Evolutionary conservation across 2,329 filamentous ascomycete species (phyloP).

Genomic region (Hirsutella rhossiliensis): DNA sequence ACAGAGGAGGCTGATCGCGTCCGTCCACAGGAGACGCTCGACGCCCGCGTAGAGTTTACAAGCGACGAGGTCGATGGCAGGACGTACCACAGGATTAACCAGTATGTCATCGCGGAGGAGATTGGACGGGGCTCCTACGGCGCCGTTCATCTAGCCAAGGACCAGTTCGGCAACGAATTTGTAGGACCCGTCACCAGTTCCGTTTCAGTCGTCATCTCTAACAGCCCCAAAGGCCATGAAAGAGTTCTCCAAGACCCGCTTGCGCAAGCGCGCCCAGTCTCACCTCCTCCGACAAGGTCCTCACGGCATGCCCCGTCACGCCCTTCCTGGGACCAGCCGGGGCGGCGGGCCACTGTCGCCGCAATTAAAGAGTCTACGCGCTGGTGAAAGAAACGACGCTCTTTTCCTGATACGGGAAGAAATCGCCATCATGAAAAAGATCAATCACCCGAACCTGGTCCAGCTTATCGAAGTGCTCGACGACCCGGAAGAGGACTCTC

Average conservation of each 20-base stretch:
- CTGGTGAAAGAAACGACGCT: constrained; percentile 54
- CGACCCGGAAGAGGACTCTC: constrained; percentile 85
- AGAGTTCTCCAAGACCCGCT: constrained; percentile 87
- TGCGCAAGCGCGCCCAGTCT: constrained; percentile 83
- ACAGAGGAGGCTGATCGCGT: not conserved
- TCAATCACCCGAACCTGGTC: constrained; percentile 90
- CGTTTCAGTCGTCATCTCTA: constrained; percentile 1
- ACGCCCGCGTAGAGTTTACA: constrained; percentile 77
- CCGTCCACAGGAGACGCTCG: constrained; percentile 63
- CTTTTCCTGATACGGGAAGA: constrained; percentile 87
- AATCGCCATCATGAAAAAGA: constrained; percentile 98
- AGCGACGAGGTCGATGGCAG: constrained; percentile 74
- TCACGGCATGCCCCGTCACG: constrained; percentile 17
- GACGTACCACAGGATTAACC: constrained; percentile 80
- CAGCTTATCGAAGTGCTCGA: constrained; percentile 88
- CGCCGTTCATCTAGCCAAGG: constrained; percentile 77
- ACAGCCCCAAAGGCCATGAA: constrained; percentile 64
- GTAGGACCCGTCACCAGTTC: constrained; percentile 36
- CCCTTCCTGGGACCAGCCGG: constrained; percentile 8
- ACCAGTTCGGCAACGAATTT: constrained; percentile 89
- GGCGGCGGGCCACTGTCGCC: constrained; percentile 10
- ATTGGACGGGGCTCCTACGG: constrained; percentile 96
- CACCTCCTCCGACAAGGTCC: constrained; percentile 56
- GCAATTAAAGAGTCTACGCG: constrained; percentile 14
- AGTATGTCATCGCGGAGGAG: constrained; percentile 88